phyloP scores from a whole-genome alignment of 2,329 filamentous ascomycete genomes.

The Fusarium oligoseptatum region DNA sequence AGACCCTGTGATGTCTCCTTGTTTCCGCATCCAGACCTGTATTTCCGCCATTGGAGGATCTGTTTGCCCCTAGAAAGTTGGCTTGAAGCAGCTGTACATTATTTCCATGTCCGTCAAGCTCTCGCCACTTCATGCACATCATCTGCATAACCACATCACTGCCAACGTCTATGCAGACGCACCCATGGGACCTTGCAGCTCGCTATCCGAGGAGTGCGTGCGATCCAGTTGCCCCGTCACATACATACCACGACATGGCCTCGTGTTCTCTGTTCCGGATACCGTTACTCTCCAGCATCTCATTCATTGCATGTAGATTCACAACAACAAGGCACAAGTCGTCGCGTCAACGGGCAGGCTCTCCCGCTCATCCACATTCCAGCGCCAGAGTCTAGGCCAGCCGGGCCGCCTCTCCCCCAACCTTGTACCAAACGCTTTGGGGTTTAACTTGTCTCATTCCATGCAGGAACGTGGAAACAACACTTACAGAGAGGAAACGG shows the following conservation, averaged over 20 bases:
- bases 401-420: neutral
- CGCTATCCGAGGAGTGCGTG: neutral
- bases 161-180: neutral
- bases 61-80: neutral
- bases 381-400: neutral
- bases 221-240: neutral
- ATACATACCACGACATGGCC: neutral
- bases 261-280: neutral
- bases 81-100: no score
- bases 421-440: slow-evolving; percentile 2
- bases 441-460: slow-evolving; percentile 20
- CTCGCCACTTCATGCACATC: slow-evolving; percentile 6
- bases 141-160: neutral
- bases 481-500: slow-evolving; percentile 8
- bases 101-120: neutral
- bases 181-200: slow-evolving; percentile 9
- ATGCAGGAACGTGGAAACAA: slow-evolving; percentile 19
- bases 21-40: neutral
- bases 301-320: neutral
- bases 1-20: neutral
- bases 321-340: neutral
- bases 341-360: slow-evolving; percentile 1
- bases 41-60: neutral
- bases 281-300: neutral
- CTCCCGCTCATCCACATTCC: slow-evolving; percentile 23